Base-by-base conservation (phyloP, 2,329 filamentous ascomycete species). In the Cladophialophora immunda region DNA sequence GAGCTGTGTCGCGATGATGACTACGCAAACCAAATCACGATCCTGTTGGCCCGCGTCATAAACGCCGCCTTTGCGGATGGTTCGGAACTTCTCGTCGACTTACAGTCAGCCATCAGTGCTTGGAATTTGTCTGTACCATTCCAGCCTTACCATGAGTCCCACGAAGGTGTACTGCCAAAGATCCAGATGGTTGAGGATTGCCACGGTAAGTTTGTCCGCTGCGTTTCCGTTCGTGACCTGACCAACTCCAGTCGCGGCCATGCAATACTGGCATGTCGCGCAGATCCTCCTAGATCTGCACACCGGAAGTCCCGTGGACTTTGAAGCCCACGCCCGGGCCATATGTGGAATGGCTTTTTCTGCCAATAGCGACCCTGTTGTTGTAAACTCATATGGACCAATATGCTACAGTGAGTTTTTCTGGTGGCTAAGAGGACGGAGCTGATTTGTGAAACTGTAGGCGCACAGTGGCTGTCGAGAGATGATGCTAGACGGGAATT, bases 381-480 rank as follows among this genome's bases (percentile, higher is more conserved):
- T 82, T 4, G 80, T 85, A 3, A 84, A 85, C 65, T 76, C 81
- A 2, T 84, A 84, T 69, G 83, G 82, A 0, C 82, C 82, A 15
- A 82, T 84, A 30, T 75, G 79, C 1, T 84, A 80, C 59, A 83
- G 82, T 83, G 70, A 73, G 79, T 75, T 2, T 25, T 27, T 29
- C n/a, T 34, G n/a, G 13, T 13, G 36, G 9, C 13, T 15, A 34
- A 27, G 15, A 25, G 19, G 27, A 11, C n/a, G 15, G 50, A 52
- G 27, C 47, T 55, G 58, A 57, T 58, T 25, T 13, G 6, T 34
- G 29, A 34, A 8, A 25, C 7, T 27, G 13, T 30, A 62, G 62
- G 62, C 38, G 58, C 32, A 22, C 52, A 64, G 29, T 66, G 67
- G 63, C 34, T 68, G 59, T 25, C 32, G 19, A 60, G 25, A 22